phyloP scores from a whole-genome alignment of 495 filamentous ascomycete species.

The Usnea hakonensis region DNA sequence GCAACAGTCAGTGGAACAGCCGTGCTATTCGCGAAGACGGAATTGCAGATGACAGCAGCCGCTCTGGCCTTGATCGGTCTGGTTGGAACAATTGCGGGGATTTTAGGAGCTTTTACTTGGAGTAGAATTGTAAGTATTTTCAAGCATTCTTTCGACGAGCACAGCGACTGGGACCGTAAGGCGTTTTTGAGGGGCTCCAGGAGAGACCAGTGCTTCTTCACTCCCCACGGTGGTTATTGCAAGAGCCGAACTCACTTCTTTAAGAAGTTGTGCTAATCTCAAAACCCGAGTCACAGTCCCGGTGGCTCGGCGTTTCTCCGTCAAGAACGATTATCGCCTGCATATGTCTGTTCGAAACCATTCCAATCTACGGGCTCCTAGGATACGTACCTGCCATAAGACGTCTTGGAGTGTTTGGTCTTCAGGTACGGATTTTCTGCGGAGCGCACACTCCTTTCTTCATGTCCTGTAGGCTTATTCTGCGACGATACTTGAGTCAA shows the following conservation, averaged over 20 bases:
- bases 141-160: neutral
- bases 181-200: neutral
- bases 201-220: neutral
- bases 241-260: neutral
- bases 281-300: conserved; percentile 34
- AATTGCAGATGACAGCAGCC: conserved; percentile 79
- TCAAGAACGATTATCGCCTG: conserved; percentile 86
- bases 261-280: neutral
- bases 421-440: conserved; percentile 42
- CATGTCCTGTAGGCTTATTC: neutral
- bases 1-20: conserved; percentile 93
- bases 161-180: neutral
- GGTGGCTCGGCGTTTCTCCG: conserved; percentile 54
- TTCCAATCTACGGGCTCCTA: conserved; percentile 83
- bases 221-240: neutral
- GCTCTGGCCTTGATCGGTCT: conserved; percentile 91
- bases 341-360: conserved; percentile 81
- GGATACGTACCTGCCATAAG: conserved; percentile 81
- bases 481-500: neutral
- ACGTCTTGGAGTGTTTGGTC: conserved; percentile 65
- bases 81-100: conserved; percentile 72
- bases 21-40: conserved; percentile 90
- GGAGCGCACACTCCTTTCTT: neutral
- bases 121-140: conserved; percentile 43
- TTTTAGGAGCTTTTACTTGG: conserved; percentile 88